Base-by-base conservation (phyloP, 1,284 basidiomycete species). In the Pseudozyma sp. region DNA sequence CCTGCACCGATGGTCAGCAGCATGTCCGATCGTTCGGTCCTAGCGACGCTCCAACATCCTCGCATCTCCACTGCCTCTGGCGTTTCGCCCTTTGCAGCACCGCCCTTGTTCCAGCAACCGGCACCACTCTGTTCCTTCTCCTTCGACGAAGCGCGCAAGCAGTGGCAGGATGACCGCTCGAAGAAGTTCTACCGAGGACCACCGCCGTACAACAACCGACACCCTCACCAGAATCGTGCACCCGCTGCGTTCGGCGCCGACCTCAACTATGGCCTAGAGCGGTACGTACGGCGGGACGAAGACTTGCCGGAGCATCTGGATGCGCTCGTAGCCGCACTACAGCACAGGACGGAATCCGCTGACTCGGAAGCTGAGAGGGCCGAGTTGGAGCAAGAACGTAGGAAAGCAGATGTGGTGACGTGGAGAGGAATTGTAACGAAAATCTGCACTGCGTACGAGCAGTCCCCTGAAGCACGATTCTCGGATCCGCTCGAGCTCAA, bases 351-450 rank as follows among this genome's bases (percentile, higher is more conserved):
- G 16, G 64, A 39, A 51, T 65, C 62, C 0, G 47, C 49, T 11
- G 24, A 14, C 0, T 51, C 64, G 11, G 50, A 43, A 7, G 19
- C 33, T 2, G 62, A 65, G 31, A 30, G 60, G 16, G 17, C 33
- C 9, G 62, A 69, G 0, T 6, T 58, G 14, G 80, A 80, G 11
- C n/a, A 44, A 9, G 75, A 78, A 31, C 35, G 78, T 11, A 59
- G 67, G 9, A 79, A 84, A 29, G 85, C 85, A 13, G 66, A 87
- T 46, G 88, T 93, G 30, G 87, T 95, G 42, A 89, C 90, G 5
- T 96, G 94, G 93, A 87, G 94, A 79, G 96, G 95, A 5, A 89
- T 97, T 60, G 90, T 97, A 86, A 97, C 95, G 63, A 95, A 92
- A 92, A 50, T 78, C 63, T 75, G 80, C 54, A 82, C 72, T 3